phyloP scores from a whole-genome alignment of 148 eudicot genomes.

The Silene latifolia region DNA sequence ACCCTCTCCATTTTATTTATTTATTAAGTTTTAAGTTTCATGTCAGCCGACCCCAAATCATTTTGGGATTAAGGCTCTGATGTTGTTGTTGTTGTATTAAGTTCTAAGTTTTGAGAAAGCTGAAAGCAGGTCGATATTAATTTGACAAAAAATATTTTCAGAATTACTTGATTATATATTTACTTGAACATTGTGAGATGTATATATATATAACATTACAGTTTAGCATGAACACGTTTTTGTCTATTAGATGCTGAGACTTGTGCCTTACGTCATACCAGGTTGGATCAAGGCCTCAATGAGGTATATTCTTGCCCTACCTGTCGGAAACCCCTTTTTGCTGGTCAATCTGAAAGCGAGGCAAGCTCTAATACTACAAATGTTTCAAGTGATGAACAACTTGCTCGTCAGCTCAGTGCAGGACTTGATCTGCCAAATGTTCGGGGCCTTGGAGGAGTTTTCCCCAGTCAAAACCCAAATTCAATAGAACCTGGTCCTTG shows the following conservation, averaged over 20 bases:
- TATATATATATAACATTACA: too few relatives aligned
- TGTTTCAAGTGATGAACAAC: constrained; percentile 74
- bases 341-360: constrained; percentile 58
- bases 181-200: too few relatives aligned
- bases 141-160: not conserved
- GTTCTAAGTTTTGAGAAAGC: not conserved
- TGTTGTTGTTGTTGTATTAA: too few relatives aligned
- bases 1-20: too few relatives aligned
- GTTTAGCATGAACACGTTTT: not conserved
- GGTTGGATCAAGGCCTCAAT: constrained; percentile 89
- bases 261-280: constrained; percentile 28
- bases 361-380: constrained; percentile 37
- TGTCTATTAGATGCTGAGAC: constrained; percentile 2
- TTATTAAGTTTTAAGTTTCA: too few relatives aligned
- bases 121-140: too few relatives aligned
- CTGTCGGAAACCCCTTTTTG: constrained; percentile 94
- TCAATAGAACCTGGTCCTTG: constrained; percentile 55
- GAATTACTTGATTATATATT: not conserved
- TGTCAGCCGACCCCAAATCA: too few relatives aligned
- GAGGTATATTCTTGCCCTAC: constrained; percentile 93
- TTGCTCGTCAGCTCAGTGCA: constrained; percentile 78
- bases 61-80: too few relatives aligned
- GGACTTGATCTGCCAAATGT: constrained; percentile 52
- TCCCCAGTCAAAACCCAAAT: constrained; percentile 51
- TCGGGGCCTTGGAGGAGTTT: constrained; percentile 54